A percentile compares a stretch with the other conserved stretches of the same genome.
Evolutionary conservation across 192 early-diverging fungal species (phyloP).

Genomic region (Coemansia sp.): DNA sequence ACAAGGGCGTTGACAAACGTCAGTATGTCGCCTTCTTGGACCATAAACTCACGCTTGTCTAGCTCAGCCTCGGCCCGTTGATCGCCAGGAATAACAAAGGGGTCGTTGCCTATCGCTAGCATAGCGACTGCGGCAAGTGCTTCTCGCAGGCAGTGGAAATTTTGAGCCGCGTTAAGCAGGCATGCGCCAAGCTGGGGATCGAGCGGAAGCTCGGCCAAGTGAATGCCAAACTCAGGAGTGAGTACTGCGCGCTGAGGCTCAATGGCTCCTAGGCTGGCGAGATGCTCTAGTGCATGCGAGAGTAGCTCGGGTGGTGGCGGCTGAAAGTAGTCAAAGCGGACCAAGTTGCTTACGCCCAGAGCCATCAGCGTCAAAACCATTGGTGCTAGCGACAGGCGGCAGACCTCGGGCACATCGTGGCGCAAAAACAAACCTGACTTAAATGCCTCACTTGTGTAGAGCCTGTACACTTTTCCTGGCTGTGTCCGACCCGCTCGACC

Average conservation of each 20-base stretch:
- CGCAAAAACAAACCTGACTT: slow-evolving; percentile 85
- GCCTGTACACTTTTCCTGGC: slow-evolving; percentile 89
- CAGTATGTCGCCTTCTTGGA: slow-evolving; percentile 89
- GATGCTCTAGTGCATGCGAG: slow-evolving; percentile 78
- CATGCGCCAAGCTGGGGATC: slow-evolving; percentile 86
- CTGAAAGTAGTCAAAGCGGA: slow-evolving; percentile 97
- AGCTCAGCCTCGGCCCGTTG: slow-evolving; percentile 77
- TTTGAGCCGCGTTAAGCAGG: slow-evolving; percentile 72
- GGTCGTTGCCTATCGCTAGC: slow-evolving; percentile 75
- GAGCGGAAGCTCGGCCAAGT: slow-evolving; percentile 93
- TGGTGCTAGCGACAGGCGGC: slow-evolving; percentile 80
- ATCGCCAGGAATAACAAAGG: slow-evolving; percentile 79
- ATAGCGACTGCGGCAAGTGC: slow-evolving; percentile 88
- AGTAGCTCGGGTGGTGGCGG: slow-evolving; percentile 90
- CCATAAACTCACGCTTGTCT: slow-evolving; percentile 87
- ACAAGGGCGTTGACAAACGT: slow-evolving; percentile 82
- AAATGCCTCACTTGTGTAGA: slow-evolving; percentile 89
- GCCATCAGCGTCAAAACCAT: slow-evolving; percentile 85
- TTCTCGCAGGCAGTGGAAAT: slow-evolving; percentile 81
- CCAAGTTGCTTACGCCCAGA: slow-evolving; percentile 89
- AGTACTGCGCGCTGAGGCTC: slow-evolving; percentile 80
- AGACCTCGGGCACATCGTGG: slow-evolving; percentile 90
- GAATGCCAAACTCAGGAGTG: slow-evolving; percentile 78
- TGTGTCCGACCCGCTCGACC: slow-evolving; percentile 91
- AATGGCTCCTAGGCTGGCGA: slow-evolving; percentile 83